Evolutionary conservation across 2,329 filamentous ascomycete genomes (phyloP), one percentile per base, ranked within the genome.

Genomic region (Fusarium marasasianum): DNA sequence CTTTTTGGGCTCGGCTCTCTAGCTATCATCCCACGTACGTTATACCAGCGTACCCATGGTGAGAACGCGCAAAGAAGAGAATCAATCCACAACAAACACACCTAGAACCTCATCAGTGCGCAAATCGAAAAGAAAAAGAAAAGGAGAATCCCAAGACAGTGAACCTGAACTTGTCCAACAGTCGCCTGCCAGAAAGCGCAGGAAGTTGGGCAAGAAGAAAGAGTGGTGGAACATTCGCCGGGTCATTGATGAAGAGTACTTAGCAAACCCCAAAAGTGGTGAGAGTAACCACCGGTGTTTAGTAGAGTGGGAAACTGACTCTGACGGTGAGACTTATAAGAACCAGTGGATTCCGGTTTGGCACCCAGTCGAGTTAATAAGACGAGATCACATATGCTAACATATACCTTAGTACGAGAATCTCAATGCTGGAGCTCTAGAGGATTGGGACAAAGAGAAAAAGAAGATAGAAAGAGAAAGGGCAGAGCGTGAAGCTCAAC

Each of bases 291-390:
- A 78, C 20, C 73, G 83, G 63, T 85, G 83, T 50, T 69, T 84
- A 24, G 80, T 85, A 20, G 80, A 83, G 63, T 85, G 83, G 83
- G 81, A 81, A 59, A 77, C 80, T 67, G 74, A 82, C 57, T 59
- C 66, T 8, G 82, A 82, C 6, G 81, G 82, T 38, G 69, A 83
- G 63, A 33, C 62, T 20, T 83, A 81, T 66, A 35, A 66, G 35
- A 79, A 81, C 33, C 79, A 79, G 57, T 85, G 83, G 82, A 80
- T 81, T 68, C 40, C 73, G 66, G 74, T 74, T 44, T 53, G 70
- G 63, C 43, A 35, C 43, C 26, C 53, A 14, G 29, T 47, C 24
- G 26, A 24, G 37, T 68, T 18, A 8, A 33, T 44, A 31, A 55
- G 59, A 58, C 54, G 24, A 64, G 53, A 50, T 50, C 61, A 63